Conservation (phyloP, 163 green algal genomes). For the Prototheca wickerhamii region DNA sequence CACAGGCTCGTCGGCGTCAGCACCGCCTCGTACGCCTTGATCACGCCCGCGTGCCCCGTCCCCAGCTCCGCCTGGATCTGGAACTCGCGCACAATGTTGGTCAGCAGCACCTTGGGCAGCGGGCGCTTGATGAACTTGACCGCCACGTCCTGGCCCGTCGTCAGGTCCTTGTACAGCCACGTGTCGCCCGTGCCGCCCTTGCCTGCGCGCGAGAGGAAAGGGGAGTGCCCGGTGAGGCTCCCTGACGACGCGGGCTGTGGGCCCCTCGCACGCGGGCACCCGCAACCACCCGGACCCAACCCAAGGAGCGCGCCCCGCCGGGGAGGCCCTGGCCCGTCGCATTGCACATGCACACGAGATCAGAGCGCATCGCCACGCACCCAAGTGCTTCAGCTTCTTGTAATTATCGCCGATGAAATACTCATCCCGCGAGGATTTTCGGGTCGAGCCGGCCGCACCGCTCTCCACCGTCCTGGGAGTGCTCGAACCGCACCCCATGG, state of each 20-base stretch:
- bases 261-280: too few relatives aligned
- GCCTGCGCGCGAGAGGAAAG: constrained; percentile 24
- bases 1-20: constrained; percentile 71
- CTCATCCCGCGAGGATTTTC: background rate
- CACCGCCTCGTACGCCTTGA: constrained; percentile 69
- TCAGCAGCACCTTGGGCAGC: constrained; percentile 69
- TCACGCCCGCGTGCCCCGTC: constrained; percentile 76
- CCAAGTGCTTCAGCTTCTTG: constrained; percentile 27
- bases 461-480: constrained; percentile 11
- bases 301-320: too few relatives aligned
- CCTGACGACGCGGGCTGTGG: too few relatives aligned
- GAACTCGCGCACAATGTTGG: constrained; percentile 79
- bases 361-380: constrained; percentile 6
- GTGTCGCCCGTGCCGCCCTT: constrained; percentile 77
- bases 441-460: background rate
- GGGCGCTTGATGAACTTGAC: constrained; percentile 87
- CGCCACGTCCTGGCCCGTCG: constrained; percentile 59
- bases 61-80: constrained; percentile 79
- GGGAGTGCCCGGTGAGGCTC: too few relatives aligned
- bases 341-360: background rate
- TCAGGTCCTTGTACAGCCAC: constrained; percentile 60
- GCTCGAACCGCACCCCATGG: constrained; percentile 31
- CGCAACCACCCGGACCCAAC: background rate
- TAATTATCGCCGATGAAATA: constrained; percentile 21
- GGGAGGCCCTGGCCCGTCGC: too few relatives aligned